Evolutionary conservation across 129 eudicot species (phyloP), one percentile per base, ranked within the genome.

Genomic region (Saposhnikovia divaricata): DNA sequence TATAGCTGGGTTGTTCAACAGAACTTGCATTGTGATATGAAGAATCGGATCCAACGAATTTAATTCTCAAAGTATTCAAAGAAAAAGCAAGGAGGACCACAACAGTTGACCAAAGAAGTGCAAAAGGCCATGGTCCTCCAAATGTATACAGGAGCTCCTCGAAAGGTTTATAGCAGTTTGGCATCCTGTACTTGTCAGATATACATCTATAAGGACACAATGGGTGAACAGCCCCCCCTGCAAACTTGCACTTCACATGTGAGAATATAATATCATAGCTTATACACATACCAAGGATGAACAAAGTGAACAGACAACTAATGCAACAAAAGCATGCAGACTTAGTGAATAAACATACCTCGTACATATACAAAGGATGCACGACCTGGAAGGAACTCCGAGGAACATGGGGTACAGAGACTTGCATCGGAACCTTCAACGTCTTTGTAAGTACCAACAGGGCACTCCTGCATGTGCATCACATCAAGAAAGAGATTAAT

Each of bases 101-200:
- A 21, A 88, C 73, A 82, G 89, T 87, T 21, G 89, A 76, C 76
- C 87, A 27, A 75, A 92, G 51, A 66, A 92, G 85, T 72, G 90
- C 83, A 85, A 92, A 92, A 42, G 91, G 90, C 93, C 96, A 92
- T 47, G 96, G 93, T 31, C 97, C 97, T 78, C 96, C 97, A 79
- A 92, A 92, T 79, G 93, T 90, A 83, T 90, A 88, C 77, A 92
- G 85, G 65, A 92, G 85, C 87, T 92, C 97, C 83, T 92, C 97
- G 84, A 92, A 90, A 82, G 97, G 90, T 16, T 89, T 92, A 79
- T 90, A 92, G 89, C 97, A 92, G 78, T 92, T 92, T 77, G 96
- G 95, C 90, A 84, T 90, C 82, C 87, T 81, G 89, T 90, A 92
- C 85, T 90, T 88, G 27, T 90, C 96, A 25, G 96, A 90, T 78